Evolutionary conservation across 2,329 filamentous ascomycete genomes (phyloP).

Genomic region (Nigrograna mackinnonii): DNA sequence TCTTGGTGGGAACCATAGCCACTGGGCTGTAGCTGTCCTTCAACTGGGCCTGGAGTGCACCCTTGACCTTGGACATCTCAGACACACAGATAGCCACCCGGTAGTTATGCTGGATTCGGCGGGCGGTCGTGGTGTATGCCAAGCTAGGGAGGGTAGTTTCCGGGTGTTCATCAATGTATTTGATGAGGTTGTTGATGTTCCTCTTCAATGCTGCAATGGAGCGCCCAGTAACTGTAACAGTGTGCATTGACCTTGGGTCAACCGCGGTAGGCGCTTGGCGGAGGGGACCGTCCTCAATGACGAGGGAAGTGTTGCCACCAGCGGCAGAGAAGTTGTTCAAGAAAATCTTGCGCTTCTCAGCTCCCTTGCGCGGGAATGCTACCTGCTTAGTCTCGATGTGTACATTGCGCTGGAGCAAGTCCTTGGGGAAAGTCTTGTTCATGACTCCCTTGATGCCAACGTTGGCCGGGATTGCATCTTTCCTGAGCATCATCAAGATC

Average conservation of each 20-base stretch:
- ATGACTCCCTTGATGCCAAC: conserved; percentile 60
- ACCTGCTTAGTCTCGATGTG: conserved; percentile 54
- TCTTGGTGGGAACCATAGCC: conserved; percentile 55
- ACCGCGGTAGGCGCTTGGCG: conserved; percentile 42
- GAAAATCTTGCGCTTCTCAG: conserved; percentile 53
- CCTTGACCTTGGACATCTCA: conserved; percentile 51
- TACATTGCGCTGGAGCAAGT: conserved; percentile 56
- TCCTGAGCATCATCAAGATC: conserved; percentile 58
- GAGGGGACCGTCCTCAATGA: conserved; percentile 56
- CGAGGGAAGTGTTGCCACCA: conserved; percentile 57
- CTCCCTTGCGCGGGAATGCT: conserved; percentile 51
- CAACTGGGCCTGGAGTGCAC: conserved; percentile 49
- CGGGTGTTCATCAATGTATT: conserved; percentile 50
- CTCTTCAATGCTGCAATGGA: conserved; percentile 56
- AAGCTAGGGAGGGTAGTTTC: conserved; percentile 51
- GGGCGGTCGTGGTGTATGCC: conserved; percentile 57
- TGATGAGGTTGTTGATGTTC: conserved; percentile 53
- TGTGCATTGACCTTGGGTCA: conserved; percentile 52
- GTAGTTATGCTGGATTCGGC: conserved; percentile 59
- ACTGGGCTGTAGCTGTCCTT: conserved; percentile 57
- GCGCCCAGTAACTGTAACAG: conserved; percentile 54
- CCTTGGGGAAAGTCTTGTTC: conserved; percentile 59
- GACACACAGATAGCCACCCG: conserved; percentile 52
- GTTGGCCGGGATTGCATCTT: conserved; percentile 58
- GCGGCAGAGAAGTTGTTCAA: conserved; percentile 59